phyloP scores from a whole-genome alignment of 2,329 filamentous ascomycete species.

The Colletotrichum phormii region DNA sequence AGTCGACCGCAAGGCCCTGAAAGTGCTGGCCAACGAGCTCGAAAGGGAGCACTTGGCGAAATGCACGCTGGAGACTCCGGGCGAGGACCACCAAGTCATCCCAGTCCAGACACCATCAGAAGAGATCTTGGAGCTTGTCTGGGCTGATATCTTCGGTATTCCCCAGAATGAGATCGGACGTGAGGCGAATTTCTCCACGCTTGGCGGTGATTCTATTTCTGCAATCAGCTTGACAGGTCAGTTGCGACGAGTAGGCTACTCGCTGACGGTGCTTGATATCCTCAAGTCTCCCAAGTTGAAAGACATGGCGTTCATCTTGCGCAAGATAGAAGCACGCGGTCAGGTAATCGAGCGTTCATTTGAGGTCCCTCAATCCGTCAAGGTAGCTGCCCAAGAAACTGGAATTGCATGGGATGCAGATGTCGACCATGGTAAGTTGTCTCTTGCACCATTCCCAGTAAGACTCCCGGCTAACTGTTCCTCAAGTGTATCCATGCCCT shows the following conservation, averaged over 20 bases:
- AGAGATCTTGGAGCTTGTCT: neutral
- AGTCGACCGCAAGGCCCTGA: constrained; percentile 41
- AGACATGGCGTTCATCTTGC: neutral
- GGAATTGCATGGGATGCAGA: constrained; percentile 22
- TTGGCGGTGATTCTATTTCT: constrained; percentile 47
- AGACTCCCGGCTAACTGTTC: neutral
- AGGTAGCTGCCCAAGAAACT: neutral
- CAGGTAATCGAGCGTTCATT: neutral
- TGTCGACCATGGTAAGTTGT: constrained; percentile 34
- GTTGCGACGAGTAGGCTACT: constrained; percentile 39
- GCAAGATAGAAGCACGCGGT: neutral
- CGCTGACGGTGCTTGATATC: constrained; percentile 41
- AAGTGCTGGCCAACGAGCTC: neutral
- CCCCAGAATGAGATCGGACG: neutral
- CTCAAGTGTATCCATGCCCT: constrained; percentile 43
- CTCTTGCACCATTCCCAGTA: neutral
- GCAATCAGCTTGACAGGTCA: constrained; percentile 59
- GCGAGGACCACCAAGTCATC: neutral
- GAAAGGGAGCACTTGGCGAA: neutral
- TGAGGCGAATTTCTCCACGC: neutral
- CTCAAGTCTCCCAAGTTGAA: constrained; percentile 39
- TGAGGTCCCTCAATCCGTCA: neutral
- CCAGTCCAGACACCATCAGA: constrained; percentile 28
- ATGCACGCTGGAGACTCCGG: neutral
- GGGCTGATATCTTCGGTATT: neutral